These are phyloP conservation scores for Yamadazyma takamatsuzukensis DNA, from an alignment of 805 yeast genomes.

Conservation along the genomic window DNA sequence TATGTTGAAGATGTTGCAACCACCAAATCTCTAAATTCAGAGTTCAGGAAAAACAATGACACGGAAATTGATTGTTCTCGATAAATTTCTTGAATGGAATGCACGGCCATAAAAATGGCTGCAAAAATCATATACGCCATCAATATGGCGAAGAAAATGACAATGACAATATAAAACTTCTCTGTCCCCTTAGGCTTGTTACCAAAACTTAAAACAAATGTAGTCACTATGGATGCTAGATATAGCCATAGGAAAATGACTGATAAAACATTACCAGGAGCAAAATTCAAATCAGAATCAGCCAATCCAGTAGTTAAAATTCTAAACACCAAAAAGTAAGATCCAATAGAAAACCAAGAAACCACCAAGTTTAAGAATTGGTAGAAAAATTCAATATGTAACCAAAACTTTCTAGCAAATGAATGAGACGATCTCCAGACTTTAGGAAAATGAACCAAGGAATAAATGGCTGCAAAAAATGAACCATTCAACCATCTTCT, in stretches of 20 bases:
- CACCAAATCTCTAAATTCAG: constrained; percentile 45
- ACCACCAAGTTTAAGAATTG: constrained; percentile 51
- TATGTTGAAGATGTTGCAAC: constrained; percentile 60
- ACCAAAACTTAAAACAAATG: constrained; percentile 62
- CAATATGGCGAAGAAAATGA: constrained; percentile 54
- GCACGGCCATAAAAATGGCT: constrained; percentile 54
- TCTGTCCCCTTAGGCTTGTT: constrained; percentile 62
- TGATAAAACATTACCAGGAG: constrained; percentile 47
- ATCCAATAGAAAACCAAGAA: constrained; percentile 62
- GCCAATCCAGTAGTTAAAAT: constrained; percentile 54
- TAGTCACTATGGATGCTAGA: constrained; percentile 51
- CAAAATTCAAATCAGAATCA: constrained; percentile 33
- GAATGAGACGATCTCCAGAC: constrained; percentile 56
- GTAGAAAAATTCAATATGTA: constrained; percentile 55
- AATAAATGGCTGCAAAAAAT: constrained; percentile 60
- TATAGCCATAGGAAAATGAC: constrained; percentile 54
- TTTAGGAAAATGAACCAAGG: constrained; percentile 53
- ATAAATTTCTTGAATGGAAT: constrained; percentile 41
- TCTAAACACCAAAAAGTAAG: constrained; percentile 61
- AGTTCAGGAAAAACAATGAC: constrained; percentile 42
- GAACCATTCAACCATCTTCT: constrained; percentile 71
- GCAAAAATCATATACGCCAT: constrained; percentile 59
- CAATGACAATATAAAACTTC: constrained; percentile 49
- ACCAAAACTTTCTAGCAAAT: constrained; percentile 42
- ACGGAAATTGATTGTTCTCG: constrained; percentile 36